Percentiles rank a stretch among this genome's conserved stretches.
Conservation (phyloP, 345 rosid genomes). For the Balakata baccata region DNA sequence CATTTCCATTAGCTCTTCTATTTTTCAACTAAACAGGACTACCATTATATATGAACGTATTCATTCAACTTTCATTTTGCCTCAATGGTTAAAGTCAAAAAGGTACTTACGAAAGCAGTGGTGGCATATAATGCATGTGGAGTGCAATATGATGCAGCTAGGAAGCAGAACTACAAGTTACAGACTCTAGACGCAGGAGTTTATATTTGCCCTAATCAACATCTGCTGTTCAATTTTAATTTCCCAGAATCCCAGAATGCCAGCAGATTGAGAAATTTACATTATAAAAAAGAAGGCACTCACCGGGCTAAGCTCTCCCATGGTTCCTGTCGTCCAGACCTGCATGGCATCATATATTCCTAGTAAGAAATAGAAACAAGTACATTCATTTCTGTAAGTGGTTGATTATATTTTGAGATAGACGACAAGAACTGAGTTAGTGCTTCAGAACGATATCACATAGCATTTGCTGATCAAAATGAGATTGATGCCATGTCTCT, state of each 20-base stretch:
- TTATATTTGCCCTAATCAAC: neutral
- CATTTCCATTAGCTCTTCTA: too few relatives aligned
- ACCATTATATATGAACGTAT: too few relatives aligned
- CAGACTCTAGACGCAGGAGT: neutral
- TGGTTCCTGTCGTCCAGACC: slow-evolving; percentile 93
- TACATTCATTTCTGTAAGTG: neutral
- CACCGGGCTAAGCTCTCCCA: slow-evolving; percentile 89
- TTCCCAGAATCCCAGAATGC: neutral
- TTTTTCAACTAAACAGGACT: too few relatives aligned
- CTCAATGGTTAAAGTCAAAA: too few relatives aligned
- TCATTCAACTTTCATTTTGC: too few relatives aligned
- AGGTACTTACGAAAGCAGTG: neutral
- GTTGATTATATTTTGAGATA: neutral
- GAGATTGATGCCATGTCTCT: neutral
- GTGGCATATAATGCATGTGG: neutral
- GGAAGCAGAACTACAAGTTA: neutral
- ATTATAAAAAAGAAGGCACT: slow-evolving; percentile 12
- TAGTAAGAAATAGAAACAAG: neutral
- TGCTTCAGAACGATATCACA: neutral
- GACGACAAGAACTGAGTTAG: neutral
- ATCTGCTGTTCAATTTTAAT: neutral
- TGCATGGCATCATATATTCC: slow-evolving; percentile 23
- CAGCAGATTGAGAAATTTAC: neutral
- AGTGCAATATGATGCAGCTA: neutral
- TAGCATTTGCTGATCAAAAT: neutral